Conservation (phyloP, 1,139 yeast genomes). For the Candida tetrigidarum region DNA sequence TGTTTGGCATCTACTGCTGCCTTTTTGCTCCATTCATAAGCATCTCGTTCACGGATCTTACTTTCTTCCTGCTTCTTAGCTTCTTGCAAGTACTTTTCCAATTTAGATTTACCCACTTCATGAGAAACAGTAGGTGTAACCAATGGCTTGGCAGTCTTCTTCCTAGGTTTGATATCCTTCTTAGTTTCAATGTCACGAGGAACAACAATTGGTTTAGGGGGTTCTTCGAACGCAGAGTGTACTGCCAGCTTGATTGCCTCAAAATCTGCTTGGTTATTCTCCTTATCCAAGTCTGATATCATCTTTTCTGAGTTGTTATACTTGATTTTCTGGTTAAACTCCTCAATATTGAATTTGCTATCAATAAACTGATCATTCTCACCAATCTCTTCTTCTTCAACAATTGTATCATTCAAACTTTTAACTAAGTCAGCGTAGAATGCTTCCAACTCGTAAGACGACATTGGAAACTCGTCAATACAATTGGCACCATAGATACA, state of each 20-base stretch:
- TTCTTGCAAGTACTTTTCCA: conserved; percentile 44
- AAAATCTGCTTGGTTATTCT: conserved; percentile 11
- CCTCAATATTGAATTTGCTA: conserved; percentile 27
- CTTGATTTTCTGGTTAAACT: conserved; percentile 19
- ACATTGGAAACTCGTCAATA: conserved; percentile 12
- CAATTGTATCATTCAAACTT: conserved; percentile 18
- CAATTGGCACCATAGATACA: conserved; percentile 21
- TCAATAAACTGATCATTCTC: conserved; percentile 2
- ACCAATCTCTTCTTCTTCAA: conserved; percentile 2
- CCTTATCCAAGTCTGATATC: conserved; percentile 18
- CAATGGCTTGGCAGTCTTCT: not conserved
- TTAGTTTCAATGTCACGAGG: conserved; percentile 3
- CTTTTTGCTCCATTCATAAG: conserved; percentile 56
- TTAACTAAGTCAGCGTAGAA: conserved; percentile 25
- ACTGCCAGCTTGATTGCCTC: conserved; percentile 11
- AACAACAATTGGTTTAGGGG: conserved; percentile 3
- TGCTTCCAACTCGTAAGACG: conserved; percentile 18
- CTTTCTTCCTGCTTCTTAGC: conserved; percentile 51
- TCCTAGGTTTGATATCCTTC: not conserved
- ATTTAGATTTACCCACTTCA: conserved; percentile 21
- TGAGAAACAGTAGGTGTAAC: conserved; percentile 2
- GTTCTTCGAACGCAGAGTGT: conserved; percentile 10
- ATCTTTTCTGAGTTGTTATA: conserved; percentile 30
- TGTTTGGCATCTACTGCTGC: conserved; percentile 36
- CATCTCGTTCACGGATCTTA: conserved; percentile 51